Evolutionary conservation across 116 monocot genomes (phyloP), one percentile per base, ranked within the genome.

Genomic region (Dioscorea cayenensis): DNA sequence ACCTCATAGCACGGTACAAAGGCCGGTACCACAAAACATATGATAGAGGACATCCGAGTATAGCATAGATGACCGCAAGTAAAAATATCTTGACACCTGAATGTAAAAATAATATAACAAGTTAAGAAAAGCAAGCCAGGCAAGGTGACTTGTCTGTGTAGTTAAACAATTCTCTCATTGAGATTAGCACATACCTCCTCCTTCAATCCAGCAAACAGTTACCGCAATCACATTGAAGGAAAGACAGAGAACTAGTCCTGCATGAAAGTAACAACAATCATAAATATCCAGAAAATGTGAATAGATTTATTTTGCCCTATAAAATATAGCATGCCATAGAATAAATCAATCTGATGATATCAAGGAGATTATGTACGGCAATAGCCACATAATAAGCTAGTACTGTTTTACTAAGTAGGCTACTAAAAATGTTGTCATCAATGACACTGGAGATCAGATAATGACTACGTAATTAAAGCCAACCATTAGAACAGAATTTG

Each of bases 21-120:
- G 97, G 97, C 76, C 90, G 78, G 61, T 99, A 99, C 97, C 97
- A 99, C 38, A 99, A 80, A 50, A 94, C 79, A 79, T 89, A 99
- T 67, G 97, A 99, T 70, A 99, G 83, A 60, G 94, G 94, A 63
- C 79, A 77, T 67, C 97, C 97, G 73, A 82, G 68, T 60, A 94
- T 60, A 66, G 97, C 97, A 84, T 99, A 99, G 17, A 99, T 99
- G 25, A 70, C 66, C n/a, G 97, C 82, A 67, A 99, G 94, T 65
- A 99, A 85, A 73, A 93, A 93, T 14, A 99, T 86, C 67, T 81
- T 91, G 14, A 88, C 89, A 77, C 89, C 97, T 99, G 84, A 21
- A 76, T 37, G 63, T 28, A 76, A 69, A 75, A 21, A 27, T 7
- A 22, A 55, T 49, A 52, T 35, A 71, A 62, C 9, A 17, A 62